phyloP scores from a whole-genome alignment of 2,329 filamentous ascomycete genomes.

The Colletotrichum spaethianum region DNA sequence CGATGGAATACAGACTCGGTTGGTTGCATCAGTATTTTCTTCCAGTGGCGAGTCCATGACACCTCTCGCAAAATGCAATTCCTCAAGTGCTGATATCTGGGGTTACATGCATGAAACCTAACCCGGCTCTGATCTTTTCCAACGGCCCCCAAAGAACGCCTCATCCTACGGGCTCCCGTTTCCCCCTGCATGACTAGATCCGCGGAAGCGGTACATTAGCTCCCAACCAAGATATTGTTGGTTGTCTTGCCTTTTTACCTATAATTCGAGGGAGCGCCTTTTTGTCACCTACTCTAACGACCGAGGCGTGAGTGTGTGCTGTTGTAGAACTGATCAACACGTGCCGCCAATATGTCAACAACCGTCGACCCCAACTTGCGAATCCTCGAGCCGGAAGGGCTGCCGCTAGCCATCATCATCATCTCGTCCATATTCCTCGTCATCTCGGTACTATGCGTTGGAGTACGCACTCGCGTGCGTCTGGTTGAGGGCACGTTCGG shows the following conservation, averaged over 20 bases:
- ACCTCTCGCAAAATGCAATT: not conserved
- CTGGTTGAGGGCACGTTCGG: constrained; percentile 35
- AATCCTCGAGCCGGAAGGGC: constrained; percentile 20
- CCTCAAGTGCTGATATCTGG: constrained; percentile 18
- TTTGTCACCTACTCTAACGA: not conserved
- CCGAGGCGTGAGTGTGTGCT: not conserved
- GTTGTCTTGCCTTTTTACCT: constrained; percentile 11
- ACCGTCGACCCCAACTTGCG: constrained; percentile 33
- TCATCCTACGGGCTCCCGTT: constrained; percentile 4
- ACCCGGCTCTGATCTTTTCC: constrained; percentile 27
- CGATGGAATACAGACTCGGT: constrained; percentile 1
- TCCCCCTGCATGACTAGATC: constrained; percentile 27
- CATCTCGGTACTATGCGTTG: constrained; percentile 34
- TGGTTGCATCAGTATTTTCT: not conserved
- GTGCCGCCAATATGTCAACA: constrained; percentile 32
- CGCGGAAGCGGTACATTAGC: constrained; percentile 6
- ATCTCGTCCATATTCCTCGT: constrained; percentile 34
- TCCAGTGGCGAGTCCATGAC: not conserved
- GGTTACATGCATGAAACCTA: constrained; percentile 34
- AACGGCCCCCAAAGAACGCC: not conserved
- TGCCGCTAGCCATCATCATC: constrained; percentile 39
- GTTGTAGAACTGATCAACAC: constrained; percentile 4
- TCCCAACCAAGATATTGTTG: not conserved
- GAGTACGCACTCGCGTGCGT: constrained; percentile 26
- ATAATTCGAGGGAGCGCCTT: constrained; percentile 22